Conservation (phyloP, 139 green algal species). For the Coelastrella sp. region DNA sequence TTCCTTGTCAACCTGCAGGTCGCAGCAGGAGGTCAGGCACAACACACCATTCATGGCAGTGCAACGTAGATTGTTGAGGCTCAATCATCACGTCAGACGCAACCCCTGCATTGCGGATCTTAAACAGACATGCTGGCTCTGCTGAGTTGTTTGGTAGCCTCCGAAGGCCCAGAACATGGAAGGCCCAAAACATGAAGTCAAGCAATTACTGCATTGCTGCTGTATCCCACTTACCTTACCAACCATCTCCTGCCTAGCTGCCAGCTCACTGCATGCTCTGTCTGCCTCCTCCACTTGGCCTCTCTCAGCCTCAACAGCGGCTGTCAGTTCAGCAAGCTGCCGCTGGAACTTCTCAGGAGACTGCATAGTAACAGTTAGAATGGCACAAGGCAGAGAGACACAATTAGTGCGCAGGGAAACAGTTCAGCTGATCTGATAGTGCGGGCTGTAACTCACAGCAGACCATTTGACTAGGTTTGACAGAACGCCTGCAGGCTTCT, state of each 20-base stretch:
- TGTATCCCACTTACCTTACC: constrained; percentile 14
- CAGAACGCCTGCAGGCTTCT: too few species aligned
- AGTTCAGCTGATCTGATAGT: too few species aligned
- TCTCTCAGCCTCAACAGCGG: constrained; percentile 55
- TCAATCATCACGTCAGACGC: neutral
- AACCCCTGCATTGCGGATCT: too few species aligned
- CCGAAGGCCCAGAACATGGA: neutral
- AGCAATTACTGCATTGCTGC: too few species aligned
- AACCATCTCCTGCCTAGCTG: constrained; percentile 34
- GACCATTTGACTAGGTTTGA: too few species aligned
- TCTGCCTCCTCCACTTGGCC: constrained; percentile 42
- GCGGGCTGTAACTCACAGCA: too few species aligned
- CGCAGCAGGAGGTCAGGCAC: neutral
- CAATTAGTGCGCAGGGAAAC: neutral
- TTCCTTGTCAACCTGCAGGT: constrained; percentile 45
- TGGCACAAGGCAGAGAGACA: neutral
- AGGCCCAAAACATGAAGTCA: neutral
- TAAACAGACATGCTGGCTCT: too few species aligned
- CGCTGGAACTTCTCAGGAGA: constrained; percentile 61
- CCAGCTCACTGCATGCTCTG: constrained; percentile 44
- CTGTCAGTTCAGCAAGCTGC: constrained; percentile 36
- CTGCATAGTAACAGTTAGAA: constrained; percentile 41
- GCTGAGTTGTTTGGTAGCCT: too few species aligned
- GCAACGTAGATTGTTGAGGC: neutral
- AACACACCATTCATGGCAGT: neutral